Percentiles rank a stretch among this genome's conserved stretches.
These are phyloP conservation scores for Truncatella angustata DNA, from an alignment of 2,329 filamentous ascomycete species.

Conservation along the genomic window DNA sequence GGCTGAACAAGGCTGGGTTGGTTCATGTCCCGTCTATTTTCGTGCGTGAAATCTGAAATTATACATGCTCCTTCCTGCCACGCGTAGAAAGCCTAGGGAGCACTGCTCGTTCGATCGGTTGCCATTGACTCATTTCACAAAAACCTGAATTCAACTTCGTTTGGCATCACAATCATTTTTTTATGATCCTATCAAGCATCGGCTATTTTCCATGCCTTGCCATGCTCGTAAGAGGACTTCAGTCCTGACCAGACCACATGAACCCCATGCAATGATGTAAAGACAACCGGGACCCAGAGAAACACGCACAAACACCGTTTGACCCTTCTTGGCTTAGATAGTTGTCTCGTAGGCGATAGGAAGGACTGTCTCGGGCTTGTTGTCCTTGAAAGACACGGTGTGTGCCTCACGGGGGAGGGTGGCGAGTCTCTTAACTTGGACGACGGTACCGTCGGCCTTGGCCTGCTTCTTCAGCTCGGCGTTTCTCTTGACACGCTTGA, in stretches of 20 bases:
- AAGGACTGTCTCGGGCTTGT: slow-evolving; percentile 85
- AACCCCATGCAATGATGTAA: slow-evolving; percentile 11
- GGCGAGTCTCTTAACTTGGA: slow-evolving; percentile 92
- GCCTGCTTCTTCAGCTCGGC: slow-evolving; percentile 89
- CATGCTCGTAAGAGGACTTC: slow-evolving; percentile 10
- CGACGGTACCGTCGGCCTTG: slow-evolving; percentile 81
- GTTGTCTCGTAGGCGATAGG: slow-evolving; percentile 97
- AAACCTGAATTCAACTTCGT: background rate
- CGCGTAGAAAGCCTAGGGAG: no score
- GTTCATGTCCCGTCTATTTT: no score
- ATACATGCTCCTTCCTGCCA: no score
- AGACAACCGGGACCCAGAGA: slow-evolving; percentile 10
- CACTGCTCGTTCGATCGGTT: no score
- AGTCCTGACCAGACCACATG: slow-evolving; percentile 10
- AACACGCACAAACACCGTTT: slow-evolving; percentile 11
- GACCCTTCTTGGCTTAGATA: slow-evolving; percentile 60
- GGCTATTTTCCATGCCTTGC: slow-evolving; percentile 9
- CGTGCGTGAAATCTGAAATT: no score
- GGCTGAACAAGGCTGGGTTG: no score
- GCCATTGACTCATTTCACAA: no score
- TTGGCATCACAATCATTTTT: slow-evolving; percentile 12
- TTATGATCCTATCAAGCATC: slow-evolving; percentile 10
- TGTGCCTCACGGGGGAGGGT: slow-evolving; percentile 74
- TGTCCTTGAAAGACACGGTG: slow-evolving; percentile 77
- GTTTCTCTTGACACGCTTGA: slow-evolving; percentile 95